Evolutionary conservation across 257 asterid genomes (phyloP), one percentile per base, ranked within the genome.

Genomic region (Anisodus tanguticus): DNA sequence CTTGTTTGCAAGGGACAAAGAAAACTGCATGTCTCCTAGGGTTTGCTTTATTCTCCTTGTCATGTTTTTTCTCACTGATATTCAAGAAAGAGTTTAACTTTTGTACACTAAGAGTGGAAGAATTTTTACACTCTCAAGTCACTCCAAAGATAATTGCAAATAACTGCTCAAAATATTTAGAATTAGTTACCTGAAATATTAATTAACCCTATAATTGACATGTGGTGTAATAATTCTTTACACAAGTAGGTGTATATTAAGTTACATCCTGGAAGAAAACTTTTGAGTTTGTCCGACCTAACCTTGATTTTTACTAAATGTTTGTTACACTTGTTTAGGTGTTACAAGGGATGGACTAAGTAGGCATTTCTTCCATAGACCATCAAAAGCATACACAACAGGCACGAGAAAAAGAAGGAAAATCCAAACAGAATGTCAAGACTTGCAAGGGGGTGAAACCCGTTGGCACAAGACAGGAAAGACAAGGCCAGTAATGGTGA

Each of bases 401-500:
- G 99, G 99, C 0, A 97, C 99, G n/a, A 78, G 99, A 62, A 97
- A 97, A 85, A 54, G 99, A n/a, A 80, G 99, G 47, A 97, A 97
- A 83, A 97, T 97, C 59, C 99, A 95, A 82, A 97, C 94, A 4
- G 99, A 94, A 86, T 68, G 86, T 83, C 92, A 94, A 64, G 98
- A 97, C 84, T 70, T 93, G 37, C 97, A 89, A 83, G 98, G 98
- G 26, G 99, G 99, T 1, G 99, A 97, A 84, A 97, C 99, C 5
- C 91, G 99, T 88, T 97, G 99, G 99, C 99, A 97, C 92, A 97
- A 97, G 89, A 97, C 99, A 1, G 99, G 99, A 11, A 97, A 95
- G 81, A 97, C 99, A 16, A 85, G 99, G 66, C 99, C 99, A 5
- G 99, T 97, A 7, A 91, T 97, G 98, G 92, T 80, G 2, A 91